phyloP scores from a whole-genome alignment of 805 yeast species.

The Ogataea sp. region DNA sequence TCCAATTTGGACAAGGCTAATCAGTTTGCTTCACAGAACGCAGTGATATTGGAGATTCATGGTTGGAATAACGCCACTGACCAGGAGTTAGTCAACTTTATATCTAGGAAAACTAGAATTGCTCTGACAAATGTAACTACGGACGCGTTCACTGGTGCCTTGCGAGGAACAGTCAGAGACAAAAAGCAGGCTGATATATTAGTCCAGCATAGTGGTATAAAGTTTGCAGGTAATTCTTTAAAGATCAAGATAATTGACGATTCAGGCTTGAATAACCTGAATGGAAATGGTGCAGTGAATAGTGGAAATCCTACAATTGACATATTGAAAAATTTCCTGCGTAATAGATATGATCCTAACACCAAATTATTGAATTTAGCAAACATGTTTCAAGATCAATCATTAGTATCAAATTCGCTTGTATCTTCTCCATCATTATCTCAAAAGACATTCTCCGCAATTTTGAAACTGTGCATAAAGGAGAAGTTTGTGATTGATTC shows the following conservation, averaged over 20 bases:
- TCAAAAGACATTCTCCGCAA: conserved; percentile 82
- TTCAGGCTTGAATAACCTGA: too few relatives aligned
- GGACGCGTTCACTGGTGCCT: conserved; percentile 39
- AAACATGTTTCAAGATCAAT: conserved; percentile 54
- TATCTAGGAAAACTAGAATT: conserved; percentile 59
- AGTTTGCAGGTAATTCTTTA: conserved; percentile 70
- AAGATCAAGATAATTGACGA: conserved; percentile 34
- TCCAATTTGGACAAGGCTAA: conserved; percentile 13
- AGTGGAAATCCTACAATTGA: conserved; percentile 40
- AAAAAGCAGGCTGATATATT: conserved; percentile 52
- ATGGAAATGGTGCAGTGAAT: conserved; percentile 9
- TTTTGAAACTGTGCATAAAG: conserved; percentile 70
- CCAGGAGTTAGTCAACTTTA: conserved; percentile 60
- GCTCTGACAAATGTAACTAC: conserved; percentile 43
- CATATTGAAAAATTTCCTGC: conserved; percentile 52
- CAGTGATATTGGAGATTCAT: conserved; percentile 48
- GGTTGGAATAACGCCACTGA: conserved; percentile 80
- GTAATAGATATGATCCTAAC: conserved; percentile 58
- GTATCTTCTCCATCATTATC: conserved; percentile 35
- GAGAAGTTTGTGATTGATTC: conserved; percentile 50
- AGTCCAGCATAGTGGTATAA: conserved; percentile 60
- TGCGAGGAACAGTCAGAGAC: conserved; percentile 51
- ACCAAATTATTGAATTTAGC: conserved; percentile 63
- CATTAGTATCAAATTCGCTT: conserved; percentile 51
- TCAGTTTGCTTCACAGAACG: conserved; percentile 18